Conservation (phyloP, 2,329 filamentous ascomycete genomes). For the Ceratocystis destructans region DNA sequence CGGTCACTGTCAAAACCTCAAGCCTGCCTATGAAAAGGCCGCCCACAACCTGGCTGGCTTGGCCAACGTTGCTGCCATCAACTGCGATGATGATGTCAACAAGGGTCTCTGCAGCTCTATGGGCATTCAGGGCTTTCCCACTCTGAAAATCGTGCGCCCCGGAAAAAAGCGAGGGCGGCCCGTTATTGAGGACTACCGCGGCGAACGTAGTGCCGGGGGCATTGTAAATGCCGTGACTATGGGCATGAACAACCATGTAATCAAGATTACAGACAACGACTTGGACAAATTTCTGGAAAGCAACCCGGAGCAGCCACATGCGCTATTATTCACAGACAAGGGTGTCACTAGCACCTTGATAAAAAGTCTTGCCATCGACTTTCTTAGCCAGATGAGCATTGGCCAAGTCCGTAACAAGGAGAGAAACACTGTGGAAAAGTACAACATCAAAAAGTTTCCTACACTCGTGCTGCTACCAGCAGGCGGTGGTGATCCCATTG, state of each 20-base stretch:
- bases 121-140: conserved; percentile 89
- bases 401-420: conserved; percentile 80
- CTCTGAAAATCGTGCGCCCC: conserved; percentile 82
- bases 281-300: conserved; percentile 60
- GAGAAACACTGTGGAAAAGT: conserved; percentile 53
- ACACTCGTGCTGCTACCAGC: conserved; percentile 67
- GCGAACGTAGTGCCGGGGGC: conserved; percentile 64
- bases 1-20: conserved; percentile 90
- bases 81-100: conserved; percentile 90
- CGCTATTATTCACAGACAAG: conserved; percentile 87
- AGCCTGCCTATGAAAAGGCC: conserved; percentile 89
- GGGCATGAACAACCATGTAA: conserved; percentile 86
- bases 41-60: conserved; percentile 80
- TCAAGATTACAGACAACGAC: conserved; percentile 64
- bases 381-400: conserved; percentile 62
- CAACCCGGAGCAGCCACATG: conserved; percentile 58
- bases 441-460: conserved; percentile 65
- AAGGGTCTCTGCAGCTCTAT: conserved; percentile 74
- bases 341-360: conserved; percentile 72
- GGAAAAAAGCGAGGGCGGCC: conserved; percentile 65
- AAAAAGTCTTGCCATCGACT: conserved; percentile 80
- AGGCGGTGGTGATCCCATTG: conserved; percentile 50
- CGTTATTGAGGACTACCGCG: conserved; percentile 80
- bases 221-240: conserved; percentile 77
- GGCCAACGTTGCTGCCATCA: conserved; percentile 84